Evolutionary conservation across 2,329 filamentous ascomycete species (phyloP).

Genomic region (Stachybotrys chlorohalonatus): DNA sequence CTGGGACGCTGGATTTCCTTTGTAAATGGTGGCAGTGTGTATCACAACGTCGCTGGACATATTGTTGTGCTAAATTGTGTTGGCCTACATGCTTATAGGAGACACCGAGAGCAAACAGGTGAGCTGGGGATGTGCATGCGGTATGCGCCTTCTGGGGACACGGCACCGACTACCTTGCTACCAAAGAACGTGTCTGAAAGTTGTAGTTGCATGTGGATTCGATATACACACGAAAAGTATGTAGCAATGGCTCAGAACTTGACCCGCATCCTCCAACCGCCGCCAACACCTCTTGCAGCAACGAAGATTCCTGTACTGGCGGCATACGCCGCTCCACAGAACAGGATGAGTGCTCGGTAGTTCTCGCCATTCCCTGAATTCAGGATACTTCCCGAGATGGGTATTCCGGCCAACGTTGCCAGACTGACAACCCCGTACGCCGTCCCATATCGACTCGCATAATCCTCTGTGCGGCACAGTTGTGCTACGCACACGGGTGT

Average conservation of each 20-base stretch:
- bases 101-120: too few relatives aligned
- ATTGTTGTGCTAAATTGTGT: too few relatives aligned
- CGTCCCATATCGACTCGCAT: slow-evolving; percentile 61
- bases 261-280: slow-evolving; percentile 4
- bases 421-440: slow-evolving; percentile 61
- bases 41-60: too few relatives aligned
- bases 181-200: too few relatives aligned
- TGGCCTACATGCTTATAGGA: too few relatives aligned
- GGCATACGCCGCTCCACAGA: slow-evolving; percentile 6
- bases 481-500: slow-evolving; percentile 66
- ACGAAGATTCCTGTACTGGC: slow-evolving; percentile 4
- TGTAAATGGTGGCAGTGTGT: too few relatives aligned
- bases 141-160: too few relatives aligned
- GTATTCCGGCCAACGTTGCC: slow-evolving; percentile 44
- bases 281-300: slow-evolving; percentile 2
- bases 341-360: slow-evolving; percentile 4
- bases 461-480: slow-evolving; percentile 58
- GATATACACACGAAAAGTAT: too few relatives aligned
- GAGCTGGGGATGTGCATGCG: too few relatives aligned
- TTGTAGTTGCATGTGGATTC: too few relatives aligned
- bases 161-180: too few relatives aligned
- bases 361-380: slow-evolving; percentile 1
- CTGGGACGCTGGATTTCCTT: too few relatives aligned
- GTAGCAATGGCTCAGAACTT: background rate
- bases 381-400: slow-evolving; percentile 47